Conservation (phyloP, 1,284 basidiomycete species). For the Austroboletus olivaceoglutinosus region DNA sequence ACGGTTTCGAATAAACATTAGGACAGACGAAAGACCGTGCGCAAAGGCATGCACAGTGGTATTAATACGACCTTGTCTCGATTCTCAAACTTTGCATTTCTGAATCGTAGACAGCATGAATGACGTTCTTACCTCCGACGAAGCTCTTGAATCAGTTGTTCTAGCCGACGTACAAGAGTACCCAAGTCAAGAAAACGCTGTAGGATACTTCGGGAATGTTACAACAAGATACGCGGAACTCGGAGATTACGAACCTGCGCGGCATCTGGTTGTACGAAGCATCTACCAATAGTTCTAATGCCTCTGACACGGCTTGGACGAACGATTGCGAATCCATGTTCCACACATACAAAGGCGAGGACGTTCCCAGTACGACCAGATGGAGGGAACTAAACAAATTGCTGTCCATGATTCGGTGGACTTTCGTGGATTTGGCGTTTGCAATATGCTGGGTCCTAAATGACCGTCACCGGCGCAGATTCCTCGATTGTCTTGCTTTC, state of each 20-base stretch:
- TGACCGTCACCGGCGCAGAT: conserved; percentile 7
- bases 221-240: neutral
- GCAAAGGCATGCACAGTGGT: conserved; percentile 63
- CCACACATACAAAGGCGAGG: conserved; percentile 65
- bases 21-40: conserved; percentile 57
- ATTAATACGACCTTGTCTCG: conserved; percentile 43
- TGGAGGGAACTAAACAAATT: conserved; percentile 51
- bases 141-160: conserved; percentile 46
- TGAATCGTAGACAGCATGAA: neutral
- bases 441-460: conserved; percentile 44
- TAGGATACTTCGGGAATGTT: conserved; percentile 44
- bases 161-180: conserved; percentile 60
- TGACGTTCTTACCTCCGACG: conserved; percentile 42
- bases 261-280: conserved; percentile 55
- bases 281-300: conserved; percentile 44
- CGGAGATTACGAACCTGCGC: conserved; percentile 43
- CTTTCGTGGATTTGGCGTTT: conserved; percentile 36
- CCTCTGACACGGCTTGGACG: conserved; percentile 34
- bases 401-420: conserved; percentile 43
- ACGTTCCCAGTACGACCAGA: conserved; percentile 57
- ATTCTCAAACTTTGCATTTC: conserved; percentile 6
- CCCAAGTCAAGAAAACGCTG: conserved; percentile 63
- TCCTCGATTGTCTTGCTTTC: neutral
- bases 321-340: conserved; percentile 51
- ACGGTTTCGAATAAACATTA: conserved; percentile 48